Evolutionary conservation across 495 filamentous ascomycete species (phyloP).

Genomic region (Aspergillus coremiiformis): DNA sequence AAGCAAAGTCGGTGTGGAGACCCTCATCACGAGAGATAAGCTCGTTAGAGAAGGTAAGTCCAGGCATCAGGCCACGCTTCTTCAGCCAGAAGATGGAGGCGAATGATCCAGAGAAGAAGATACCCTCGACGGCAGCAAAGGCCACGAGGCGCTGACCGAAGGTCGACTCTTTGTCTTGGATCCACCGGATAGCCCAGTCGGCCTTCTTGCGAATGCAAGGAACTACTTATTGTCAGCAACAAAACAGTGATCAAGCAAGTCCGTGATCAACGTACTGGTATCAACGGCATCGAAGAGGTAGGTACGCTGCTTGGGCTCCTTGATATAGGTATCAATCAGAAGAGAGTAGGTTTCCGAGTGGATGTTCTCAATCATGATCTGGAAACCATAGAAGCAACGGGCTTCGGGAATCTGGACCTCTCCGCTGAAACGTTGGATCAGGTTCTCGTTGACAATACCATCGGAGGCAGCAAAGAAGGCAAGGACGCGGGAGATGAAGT

Average conservation of each 20-base stretch:
- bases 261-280: conserved; percentile 56
- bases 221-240: conserved; percentile 46
- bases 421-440: conserved; percentile 93
- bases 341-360: conserved; percentile 99
- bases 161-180: conserved; percentile 81
- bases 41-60: conserved; percentile 98
- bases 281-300: conserved; percentile 98
- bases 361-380: conserved; percentile 99
- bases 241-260: neutral
- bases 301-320: conserved; percentile 90
- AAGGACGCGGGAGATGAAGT: conserved; percentile 96
- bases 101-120: conserved; percentile 99
- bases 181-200: conserved; percentile 95
- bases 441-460: conserved; percentile 99
- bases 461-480: conserved; percentile 99
- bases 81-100: conserved; percentile 99
- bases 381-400: conserved; percentile 99
- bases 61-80: conserved; percentile 98
- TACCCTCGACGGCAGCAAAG: conserved; percentile 96
- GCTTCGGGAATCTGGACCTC: conserved; percentile 98
- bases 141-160: conserved; percentile 94
- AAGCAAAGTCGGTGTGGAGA: conserved; percentile 98
- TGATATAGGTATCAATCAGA: conserved; percentile 99
- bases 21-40: conserved; percentile 99
- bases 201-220: conserved; percentile 97